Base-by-base conservation (phyloP, 2,329 filamentous ascomycete species). In the Chaetomium globosum region DNA sequence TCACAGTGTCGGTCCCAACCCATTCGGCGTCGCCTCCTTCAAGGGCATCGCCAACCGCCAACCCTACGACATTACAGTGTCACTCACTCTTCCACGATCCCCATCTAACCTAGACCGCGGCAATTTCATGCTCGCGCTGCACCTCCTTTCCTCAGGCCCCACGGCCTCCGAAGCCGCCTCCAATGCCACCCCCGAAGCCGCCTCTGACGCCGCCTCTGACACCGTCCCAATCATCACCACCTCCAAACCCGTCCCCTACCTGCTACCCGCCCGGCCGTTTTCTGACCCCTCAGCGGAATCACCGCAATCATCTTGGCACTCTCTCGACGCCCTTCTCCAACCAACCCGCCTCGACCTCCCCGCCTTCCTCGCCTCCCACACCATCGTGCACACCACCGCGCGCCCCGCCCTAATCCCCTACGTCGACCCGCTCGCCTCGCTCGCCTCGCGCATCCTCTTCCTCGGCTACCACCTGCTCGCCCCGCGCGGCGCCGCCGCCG, bases 121-220 rank as follows among this genome's bases (percentile, higher is more conserved):
- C 31, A 98, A 98, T 79, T 98, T 97, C 81, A 99, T 99, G 95
- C 80, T 98, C 21, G 89, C 91, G 55, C 80, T 97, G 19, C 85
- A 87, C 66, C 84, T 97, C 83, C 91, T 58, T 82, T 82, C 30
- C 78, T 12, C 61, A 31, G 30, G 43, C 9, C 16, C 49, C 19
- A 46, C 59, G n/a, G 9, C 51, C 8, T 9, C 33, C 21, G 13
- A n/a, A 26, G 26, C 26, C 26, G 26, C 26, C 26, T 26, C 26
- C 4, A 26, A 26, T 2, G 26, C 26, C 26, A 4, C 26, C 26
- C 4, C 26, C 26, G 2, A 26, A 2, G 26, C 26, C 26, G 4
- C 26, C 26, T 26, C 26, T 4, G 26, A 26, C 2, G 26, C 26
- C 26, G 26, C 26, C 26, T 26, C 26, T 26, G 26, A 26, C 49